phyloP scores from a whole-genome alignment of 352 stramenopile genomes.

The Blastocystis sp. region DNA sequence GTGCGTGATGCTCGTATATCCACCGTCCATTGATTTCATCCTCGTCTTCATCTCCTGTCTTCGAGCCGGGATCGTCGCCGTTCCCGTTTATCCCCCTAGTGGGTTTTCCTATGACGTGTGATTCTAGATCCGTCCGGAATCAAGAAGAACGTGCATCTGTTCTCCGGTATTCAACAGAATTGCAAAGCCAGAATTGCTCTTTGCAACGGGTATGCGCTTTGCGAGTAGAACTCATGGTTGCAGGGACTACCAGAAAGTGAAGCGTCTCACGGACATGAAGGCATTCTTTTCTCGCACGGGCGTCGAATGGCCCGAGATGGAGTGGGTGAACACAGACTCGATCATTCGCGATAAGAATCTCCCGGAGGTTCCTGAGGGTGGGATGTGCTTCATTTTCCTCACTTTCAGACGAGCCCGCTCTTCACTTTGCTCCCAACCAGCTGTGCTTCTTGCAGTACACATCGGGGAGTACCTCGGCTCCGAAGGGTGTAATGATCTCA shows the following conservation, averaged over 20 bases:
- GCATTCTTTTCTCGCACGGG: conserved; percentile 59
- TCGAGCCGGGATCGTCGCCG: conserved; percentile 87
- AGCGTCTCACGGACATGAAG: conserved; percentile 78
- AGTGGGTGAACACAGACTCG: conserved; percentile 77
- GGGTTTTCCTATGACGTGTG: neutral
- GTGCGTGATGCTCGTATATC: conserved; percentile 92
- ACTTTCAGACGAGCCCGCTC: conserved; percentile 31
- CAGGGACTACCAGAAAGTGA: conserved; percentile 62
- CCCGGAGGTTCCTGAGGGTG: conserved; percentile 38
- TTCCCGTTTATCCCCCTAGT: conserved; percentile 87
- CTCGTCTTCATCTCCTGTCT: conserved; percentile 94
- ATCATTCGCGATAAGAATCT: conserved; percentile 40
- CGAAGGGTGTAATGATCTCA: conserved; percentile 97
- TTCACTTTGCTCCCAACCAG: conserved; percentile 76
- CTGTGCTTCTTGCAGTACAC: conserved; percentile 99
- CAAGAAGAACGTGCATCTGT: conserved; percentile 93
- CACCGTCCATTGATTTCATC: conserved; percentile 95
- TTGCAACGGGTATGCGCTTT: conserved; percentile 36
- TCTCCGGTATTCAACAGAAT: conserved; percentile 88
- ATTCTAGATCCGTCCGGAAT: conserved; percentile 87
- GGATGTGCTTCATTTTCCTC: neutral
- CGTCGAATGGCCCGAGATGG: conserved; percentile 78
- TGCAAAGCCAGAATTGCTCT: conserved; percentile 89
- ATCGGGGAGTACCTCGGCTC: conserved; percentile 93
- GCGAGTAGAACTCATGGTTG: neutral